Conservation (phyloP, 768 basidiomycete species). For the Hysterangium stoloniferum region DNA sequence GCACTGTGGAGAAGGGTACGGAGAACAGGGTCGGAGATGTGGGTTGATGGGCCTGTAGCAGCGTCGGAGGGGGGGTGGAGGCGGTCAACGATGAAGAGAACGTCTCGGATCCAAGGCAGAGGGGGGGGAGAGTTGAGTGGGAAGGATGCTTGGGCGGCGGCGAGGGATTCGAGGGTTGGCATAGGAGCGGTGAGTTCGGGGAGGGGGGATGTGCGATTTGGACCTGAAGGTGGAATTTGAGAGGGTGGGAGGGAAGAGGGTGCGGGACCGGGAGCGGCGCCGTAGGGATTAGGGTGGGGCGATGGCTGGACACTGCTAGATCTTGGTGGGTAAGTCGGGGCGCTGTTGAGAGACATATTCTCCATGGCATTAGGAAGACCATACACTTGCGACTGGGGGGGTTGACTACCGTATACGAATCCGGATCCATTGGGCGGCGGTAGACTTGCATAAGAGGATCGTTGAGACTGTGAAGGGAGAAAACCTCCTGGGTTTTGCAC, state of each 20-base stretch:
- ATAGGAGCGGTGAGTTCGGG: constrained; percentile 51
- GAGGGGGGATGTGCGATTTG: constrained; percentile 9
- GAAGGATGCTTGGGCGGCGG: constrained; percentile 41
- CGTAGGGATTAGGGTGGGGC: constrained; percentile 12
- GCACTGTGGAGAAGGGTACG: constrained; percentile 54
- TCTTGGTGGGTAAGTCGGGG: constrained; percentile 11
- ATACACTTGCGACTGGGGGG: neutral
- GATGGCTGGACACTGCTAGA: neutral
- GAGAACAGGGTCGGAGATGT: constrained; percentile 54
- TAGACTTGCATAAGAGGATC: no score
- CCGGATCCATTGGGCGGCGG: neutral
- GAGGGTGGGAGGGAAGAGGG: constrained; percentile 14
- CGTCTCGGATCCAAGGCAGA: constrained; percentile 76
- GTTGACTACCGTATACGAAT: neutral
- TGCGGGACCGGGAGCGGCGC: constrained; percentile 18
- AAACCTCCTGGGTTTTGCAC: constrained; percentile 1
- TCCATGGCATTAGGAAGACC: neutral
- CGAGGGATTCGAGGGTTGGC: constrained; percentile 55
- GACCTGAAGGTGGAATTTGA: constrained; percentile 12
- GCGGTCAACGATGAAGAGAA: constrained; percentile 71
- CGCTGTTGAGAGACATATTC: constrained; percentile 12
- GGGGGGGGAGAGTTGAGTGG: constrained; percentile 46
- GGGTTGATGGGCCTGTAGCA: constrained; percentile 33
- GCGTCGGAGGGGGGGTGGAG: constrained; percentile 27
- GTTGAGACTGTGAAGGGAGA: neutral